A percentile compares a stretch with the other conserved stretches of the same genome.
phyloP scores from a whole-genome alignment of 2,329 filamentous ascomycete species.

The Botrytis galanthina region DNA sequence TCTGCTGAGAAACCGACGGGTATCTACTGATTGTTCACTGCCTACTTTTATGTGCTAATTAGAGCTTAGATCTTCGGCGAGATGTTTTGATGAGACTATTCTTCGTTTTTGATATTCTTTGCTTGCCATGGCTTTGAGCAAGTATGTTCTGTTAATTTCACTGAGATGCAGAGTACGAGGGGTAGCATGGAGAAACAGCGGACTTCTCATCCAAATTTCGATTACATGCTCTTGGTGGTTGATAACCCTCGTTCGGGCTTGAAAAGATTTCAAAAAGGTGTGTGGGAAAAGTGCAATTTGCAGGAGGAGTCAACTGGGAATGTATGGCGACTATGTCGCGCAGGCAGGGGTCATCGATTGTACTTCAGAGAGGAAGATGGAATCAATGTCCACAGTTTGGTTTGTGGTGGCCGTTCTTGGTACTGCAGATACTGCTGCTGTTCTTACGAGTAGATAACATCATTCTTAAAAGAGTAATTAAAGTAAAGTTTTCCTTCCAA shows the following conservation, averaged over 20 bases:
- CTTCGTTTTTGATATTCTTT: not conserved
- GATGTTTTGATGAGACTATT: not conserved
- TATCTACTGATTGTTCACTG: not conserved
- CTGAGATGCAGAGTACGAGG: too few species aligned
- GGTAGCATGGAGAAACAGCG: not conserved
- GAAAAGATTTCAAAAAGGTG: slow-evolving; percentile 91
- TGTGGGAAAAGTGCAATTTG: slow-evolving; percentile 91
- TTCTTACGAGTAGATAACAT: not conserved
- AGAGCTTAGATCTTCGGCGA: not conserved
- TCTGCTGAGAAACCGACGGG: not conserved
- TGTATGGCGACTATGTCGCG: slow-evolving; percentile 31
- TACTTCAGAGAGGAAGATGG: not conserved
- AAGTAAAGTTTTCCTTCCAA: not conserved
- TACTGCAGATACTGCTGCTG: not conserved
- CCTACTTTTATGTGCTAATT: not conserved
- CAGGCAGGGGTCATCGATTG: not conserved
- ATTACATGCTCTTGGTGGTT: slow-evolving; percentile 61
- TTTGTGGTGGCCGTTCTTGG: not conserved
- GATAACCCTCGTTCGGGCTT: slow-evolving; percentile 54
- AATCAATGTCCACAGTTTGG: not conserved
- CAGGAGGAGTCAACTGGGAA: slow-evolving; percentile 70
- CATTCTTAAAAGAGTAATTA: not conserved
- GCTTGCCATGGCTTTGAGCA: not conserved
- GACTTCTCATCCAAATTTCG: not conserved
- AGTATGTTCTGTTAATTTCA: not conserved